Percentiles rank a stretch among this genome's conserved stretches.
phyloP scores from a whole-genome alignment of 108 stramenopile genomes.

The Nitzschia sp. region DNA sequence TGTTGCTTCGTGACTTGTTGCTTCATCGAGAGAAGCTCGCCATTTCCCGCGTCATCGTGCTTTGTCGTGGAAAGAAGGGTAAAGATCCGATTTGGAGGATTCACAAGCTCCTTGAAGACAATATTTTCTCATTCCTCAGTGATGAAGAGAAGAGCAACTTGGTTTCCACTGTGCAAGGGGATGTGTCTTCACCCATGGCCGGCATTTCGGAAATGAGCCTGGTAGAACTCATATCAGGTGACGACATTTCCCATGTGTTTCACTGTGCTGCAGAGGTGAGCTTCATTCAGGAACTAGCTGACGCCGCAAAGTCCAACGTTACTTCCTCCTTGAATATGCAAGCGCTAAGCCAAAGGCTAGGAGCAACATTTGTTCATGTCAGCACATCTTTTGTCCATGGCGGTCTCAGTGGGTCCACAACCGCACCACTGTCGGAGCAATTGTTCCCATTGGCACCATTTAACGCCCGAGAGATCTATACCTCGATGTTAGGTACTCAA shows the following conservation, averaged over 20 bases:
- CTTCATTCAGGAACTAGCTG: constrained; percentile 71
- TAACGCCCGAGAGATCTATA: constrained; percentile 67
- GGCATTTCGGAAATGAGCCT: constrained; percentile 49
- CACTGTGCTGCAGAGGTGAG: constrained; percentile 86
- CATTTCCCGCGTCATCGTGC: constrained; percentile 44
- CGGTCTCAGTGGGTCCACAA: constrained; percentile 51
- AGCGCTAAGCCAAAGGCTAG: constrained; percentile 44
- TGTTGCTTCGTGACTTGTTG: constrained; percentile 72
- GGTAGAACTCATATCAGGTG: constrained; percentile 26
- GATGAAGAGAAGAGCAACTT: constrained; percentile 49
- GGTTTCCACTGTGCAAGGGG: constrained; percentile 68
- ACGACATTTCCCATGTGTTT: constrained; percentile 67
- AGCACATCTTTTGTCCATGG: constrained; percentile 91
- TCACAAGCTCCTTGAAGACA: constrained; percentile 38
- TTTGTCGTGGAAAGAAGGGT: constrained; percentile 62
- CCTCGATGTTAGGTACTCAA: constrained; percentile 73
- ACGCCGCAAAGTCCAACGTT: constrained; percentile 80
- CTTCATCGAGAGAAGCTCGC: constrained; percentile 48
- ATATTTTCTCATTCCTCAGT: constrained; percentile 66
- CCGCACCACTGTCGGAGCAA: constrained; percentile 57
- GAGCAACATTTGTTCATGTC: constrained; percentile 72
- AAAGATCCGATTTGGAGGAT: constrained; percentile 54
- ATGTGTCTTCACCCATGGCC: constrained; percentile 56
- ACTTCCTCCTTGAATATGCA: constrained; percentile 70
- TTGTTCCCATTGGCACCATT: constrained; percentile 57